These are phyloP conservation scores for Rubroboletus pulcherrimus DNA, from an alignment of 768 basidiomycete species.

Conservation along the genomic window DNA sequence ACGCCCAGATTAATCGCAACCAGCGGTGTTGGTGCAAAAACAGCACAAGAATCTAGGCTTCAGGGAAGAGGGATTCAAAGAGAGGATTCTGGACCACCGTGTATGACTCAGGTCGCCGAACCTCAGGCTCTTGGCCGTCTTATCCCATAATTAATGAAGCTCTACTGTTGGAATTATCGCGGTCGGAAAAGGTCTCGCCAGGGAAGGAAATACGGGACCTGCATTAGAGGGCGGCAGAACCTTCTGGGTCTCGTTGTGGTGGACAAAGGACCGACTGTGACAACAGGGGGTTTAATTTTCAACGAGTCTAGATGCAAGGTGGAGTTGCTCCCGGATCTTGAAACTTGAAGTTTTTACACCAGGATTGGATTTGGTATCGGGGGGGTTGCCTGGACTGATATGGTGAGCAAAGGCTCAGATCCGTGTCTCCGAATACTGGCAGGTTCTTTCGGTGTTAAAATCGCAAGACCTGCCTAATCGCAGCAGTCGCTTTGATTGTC, in stretches of 20 bases:
- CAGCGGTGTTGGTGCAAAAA: background rate
- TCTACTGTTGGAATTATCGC: background rate
- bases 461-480: background rate
- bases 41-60: background rate
- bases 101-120: background rate
- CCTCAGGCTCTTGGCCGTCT: background rate
- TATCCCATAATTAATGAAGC: background rate
- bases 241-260: background rate
- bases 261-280: background rate
- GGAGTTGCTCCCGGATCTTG: background rate
- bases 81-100: background rate
- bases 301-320: background rate
- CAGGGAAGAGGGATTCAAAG: background rate
- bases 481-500: background rate
- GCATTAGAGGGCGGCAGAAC: background rate
- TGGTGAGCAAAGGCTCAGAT: background rate
- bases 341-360: background rate
- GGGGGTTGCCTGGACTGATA: background rate
- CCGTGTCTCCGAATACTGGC: no score
- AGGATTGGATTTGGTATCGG: background rate
- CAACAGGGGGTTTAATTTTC: background rate
- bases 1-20: background rate
- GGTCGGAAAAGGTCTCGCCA: background rate
- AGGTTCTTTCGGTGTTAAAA: no score
- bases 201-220: background rate